These are phyloP conservation scores for Nasturtium officinale DNA, from an alignment of 345 rosid species.

Conservation along the genomic window DNA sequence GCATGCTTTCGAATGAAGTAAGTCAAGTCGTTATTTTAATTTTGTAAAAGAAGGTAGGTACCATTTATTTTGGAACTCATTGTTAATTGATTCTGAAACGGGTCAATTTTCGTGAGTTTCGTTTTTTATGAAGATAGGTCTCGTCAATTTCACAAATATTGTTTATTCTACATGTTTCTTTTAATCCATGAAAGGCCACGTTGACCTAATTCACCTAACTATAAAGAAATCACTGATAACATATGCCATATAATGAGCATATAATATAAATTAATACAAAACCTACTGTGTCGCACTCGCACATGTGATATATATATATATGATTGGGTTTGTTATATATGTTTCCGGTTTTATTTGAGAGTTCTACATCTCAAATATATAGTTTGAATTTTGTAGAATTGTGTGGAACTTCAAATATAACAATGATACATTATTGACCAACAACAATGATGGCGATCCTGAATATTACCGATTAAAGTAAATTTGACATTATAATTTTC, in stretches of 20 bases:
- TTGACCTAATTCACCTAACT: conserved; percentile 40
- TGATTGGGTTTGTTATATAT: conserved; percentile 7
- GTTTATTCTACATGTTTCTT: background rate
- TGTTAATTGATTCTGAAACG: conserved; percentile 20
- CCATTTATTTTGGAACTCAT: conserved; percentile 19
- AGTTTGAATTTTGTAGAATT: background rate
- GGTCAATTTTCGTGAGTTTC: conserved; percentile 20
- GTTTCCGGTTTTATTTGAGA: background rate
- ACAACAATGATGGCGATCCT: background rate
- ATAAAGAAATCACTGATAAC: background rate
- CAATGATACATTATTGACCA: background rate
- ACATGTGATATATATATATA: conserved; percentile 12
- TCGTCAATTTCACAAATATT: conserved; percentile 4
- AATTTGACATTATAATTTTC: background rate
- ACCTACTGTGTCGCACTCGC: conserved; percentile 22
- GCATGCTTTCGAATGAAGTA: conserved; percentile 35
- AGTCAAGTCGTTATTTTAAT: conserved; percentile 16
- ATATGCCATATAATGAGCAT: conserved; percentile 7
- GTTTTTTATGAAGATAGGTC: background rate
- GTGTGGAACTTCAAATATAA: conserved; percentile 12
- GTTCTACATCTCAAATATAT: background rate
- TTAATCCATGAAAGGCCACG: conserved; percentile 26
- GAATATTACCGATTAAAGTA: background rate
- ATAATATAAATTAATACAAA: background rate
- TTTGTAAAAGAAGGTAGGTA: conserved; percentile 30